A percentile compares a stretch with the other conserved stretches of the same genome.
Conservation (phyloP, 2,329 filamentous ascomycete genomes). For the Penicillium sp. region DNA sequence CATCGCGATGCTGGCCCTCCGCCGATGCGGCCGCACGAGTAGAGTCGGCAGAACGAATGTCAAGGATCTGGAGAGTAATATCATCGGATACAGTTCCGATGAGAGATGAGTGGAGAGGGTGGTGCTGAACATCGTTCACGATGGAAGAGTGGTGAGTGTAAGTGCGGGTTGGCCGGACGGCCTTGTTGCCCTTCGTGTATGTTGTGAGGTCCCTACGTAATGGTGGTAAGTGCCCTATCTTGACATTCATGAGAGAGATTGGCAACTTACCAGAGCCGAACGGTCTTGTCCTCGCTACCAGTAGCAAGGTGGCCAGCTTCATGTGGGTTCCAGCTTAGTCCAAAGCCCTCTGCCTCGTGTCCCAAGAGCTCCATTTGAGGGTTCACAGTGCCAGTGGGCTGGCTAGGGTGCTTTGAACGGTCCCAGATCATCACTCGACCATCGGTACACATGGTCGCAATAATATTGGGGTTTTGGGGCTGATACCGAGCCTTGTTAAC, state of each 20-base stretch:
- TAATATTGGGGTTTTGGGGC: conserved; percentile 94
- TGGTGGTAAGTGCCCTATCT: conserved; percentile 5
- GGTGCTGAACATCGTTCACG: conserved; percentile 96
- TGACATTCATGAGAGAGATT: neutral
- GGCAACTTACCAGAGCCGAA: conserved; percentile 76
- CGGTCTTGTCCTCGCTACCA: conserved; percentile 88
- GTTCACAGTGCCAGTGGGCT: conserved; percentile 72
- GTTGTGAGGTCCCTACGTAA: conserved; percentile 72
- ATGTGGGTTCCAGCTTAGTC: conserved; percentile 88
- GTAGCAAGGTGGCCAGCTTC: conserved; percentile 79
- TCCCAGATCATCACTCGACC: conserved; percentile 91
- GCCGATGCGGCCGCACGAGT: conserved; percentile 69
- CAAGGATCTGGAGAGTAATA: conserved; percentile 86
- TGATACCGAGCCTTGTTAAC: conserved; percentile 99
- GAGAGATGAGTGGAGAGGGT: conserved; percentile 79
- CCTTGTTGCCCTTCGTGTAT: conserved; percentile 68
- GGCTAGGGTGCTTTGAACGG: conserved; percentile 84
- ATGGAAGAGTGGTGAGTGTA: conserved; percentile 88
- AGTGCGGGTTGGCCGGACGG: conserved; percentile 68
- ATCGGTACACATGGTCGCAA: conserved; percentile 88
- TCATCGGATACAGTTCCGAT: conserved; percentile 96
- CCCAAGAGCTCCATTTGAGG: conserved; percentile 84
- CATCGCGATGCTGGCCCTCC: conserved; percentile 77
- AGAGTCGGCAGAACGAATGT: conserved; percentile 70
- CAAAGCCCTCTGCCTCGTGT: conserved; percentile 87